Percentiles rank a stretch among this genome's conserved stretches.
Evolutionary conservation across 495 filamentous ascomycete genomes (phyloP).

Genomic region (Neurospora intermedia): DNA sequence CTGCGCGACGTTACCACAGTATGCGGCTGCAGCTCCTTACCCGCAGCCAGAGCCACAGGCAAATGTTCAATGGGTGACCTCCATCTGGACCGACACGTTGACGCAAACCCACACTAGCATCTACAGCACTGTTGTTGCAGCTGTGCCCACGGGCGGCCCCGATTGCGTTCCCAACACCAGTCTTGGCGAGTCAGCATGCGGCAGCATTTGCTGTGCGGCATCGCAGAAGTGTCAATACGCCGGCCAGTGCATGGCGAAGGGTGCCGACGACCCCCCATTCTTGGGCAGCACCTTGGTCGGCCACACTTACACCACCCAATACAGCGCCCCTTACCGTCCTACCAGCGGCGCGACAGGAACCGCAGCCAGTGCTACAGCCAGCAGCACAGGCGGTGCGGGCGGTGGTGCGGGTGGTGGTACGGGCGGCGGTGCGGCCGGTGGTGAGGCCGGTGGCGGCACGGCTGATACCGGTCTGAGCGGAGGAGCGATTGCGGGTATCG

Average conservation of each 20-base stretch:
- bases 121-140: slow-evolving; percentile 38
- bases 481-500: slow-evolving; percentile 91
- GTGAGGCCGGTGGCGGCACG: slow-evolving; percentile 17
- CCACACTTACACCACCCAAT: slow-evolving; percentile 32
- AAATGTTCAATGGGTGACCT: slow-evolving; percentile 29
- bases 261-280: slow-evolving; percentile 17
- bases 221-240: slow-evolving; percentile 53
- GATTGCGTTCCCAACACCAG: slow-evolving; percentile 43
- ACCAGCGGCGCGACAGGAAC: slow-evolving; percentile 46
- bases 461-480: slow-evolving; percentile 52
- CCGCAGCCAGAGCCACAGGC: slow-evolving; percentile 28
- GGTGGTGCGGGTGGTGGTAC: slow-evolving; percentile 30
- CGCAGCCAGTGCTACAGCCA: slow-evolving; percentile 35
- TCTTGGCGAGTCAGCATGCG: slow-evolving; percentile 57
- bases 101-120: slow-evolving; percentile 55
- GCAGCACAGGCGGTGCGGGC: slow-evolving; percentile 31
- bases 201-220: slow-evolving; percentile 60
- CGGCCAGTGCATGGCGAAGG: slow-evolving; percentile 32
- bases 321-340: slow-evolving; percentile 53
- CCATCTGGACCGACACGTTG: slow-evolving; percentile 68
- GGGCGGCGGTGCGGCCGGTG: slow-evolving; percentile 33
- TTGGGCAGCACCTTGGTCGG: slow-evolving; percentile 22
- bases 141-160: slow-evolving; percentile 30
- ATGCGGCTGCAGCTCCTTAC: slow-evolving; percentile 29
- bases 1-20: slow-evolving; percentile 17